These are phyloP conservation scores for Cymodocea nodosa DNA, from an alignment of 116 monocot genomes.

Conservation along the genomic window DNA sequence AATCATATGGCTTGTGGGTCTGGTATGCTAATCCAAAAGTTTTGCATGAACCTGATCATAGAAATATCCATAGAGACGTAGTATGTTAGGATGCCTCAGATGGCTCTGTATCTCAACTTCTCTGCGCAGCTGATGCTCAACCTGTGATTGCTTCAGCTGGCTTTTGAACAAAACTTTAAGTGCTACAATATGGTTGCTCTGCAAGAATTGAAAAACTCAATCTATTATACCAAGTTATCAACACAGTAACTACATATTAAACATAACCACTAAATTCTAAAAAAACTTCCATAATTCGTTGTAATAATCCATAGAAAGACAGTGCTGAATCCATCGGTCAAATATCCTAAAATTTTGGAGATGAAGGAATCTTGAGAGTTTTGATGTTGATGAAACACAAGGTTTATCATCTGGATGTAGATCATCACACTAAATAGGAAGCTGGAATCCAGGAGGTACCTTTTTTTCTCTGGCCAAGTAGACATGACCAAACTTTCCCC, in stretches of 20 bases:
- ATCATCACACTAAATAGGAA: background rate
- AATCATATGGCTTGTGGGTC: background rate
- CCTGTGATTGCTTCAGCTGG: slow-evolving; percentile 94
- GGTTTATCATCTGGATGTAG: background rate
- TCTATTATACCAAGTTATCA: too few species aligned
- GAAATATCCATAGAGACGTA: slow-evolving; percentile 95
- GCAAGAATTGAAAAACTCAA: background rate
- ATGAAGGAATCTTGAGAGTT: too few species aligned
- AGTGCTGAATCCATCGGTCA: too few species aligned
- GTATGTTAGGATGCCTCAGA: slow-evolving; percentile 80
- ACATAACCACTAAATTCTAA: too few species aligned
- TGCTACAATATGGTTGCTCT: slow-evolving; percentile 94
- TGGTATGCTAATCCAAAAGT: background rate
- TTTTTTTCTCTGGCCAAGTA: slow-evolving; percentile 90
- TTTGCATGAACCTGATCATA: slow-evolving; percentile 70
- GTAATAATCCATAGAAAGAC: too few species aligned
- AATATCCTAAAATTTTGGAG: too few species aligned
- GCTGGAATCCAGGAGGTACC: slow-evolving; percentile 20
- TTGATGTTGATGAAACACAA: background rate
- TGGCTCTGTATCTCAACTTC: slow-evolving; percentile 99
- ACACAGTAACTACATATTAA: too few species aligned
- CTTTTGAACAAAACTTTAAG: slow-evolving; percentile 94
- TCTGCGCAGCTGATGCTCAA: slow-evolving; percentile 88
- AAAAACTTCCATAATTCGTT: too few species aligned
- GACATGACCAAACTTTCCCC: slow-evolving; percentile 98